These are phyloP conservation scores for Orbilia quercus DNA, from an alignment of 2,329 filamentous ascomycete genomes.

Conservation along the genomic window DNA sequence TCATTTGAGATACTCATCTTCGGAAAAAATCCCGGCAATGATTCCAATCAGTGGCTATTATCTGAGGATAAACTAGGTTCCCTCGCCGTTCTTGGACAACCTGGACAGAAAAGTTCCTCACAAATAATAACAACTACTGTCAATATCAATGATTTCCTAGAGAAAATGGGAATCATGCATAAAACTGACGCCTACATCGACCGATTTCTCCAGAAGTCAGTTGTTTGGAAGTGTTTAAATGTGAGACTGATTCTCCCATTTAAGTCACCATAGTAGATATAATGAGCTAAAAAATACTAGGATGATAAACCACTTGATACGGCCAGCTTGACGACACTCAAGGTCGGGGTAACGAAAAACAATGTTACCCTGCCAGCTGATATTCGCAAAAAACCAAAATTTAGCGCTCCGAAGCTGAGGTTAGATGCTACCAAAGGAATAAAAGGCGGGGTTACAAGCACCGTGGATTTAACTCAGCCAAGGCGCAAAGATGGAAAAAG, in stretches of 20 bases:
- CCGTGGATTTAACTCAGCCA: conserved; percentile 6
- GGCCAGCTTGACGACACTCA: conserved; percentile 9
- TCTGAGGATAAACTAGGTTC: conserved; percentile 4
- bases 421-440: conserved; percentile 1
- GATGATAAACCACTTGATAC: conserved; percentile 8
- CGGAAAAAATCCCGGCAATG: neutral
- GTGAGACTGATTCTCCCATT: conserved; percentile 17
- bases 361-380: conserved; percentile 16
- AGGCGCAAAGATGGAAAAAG: neutral
- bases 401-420: conserved; percentile 17
- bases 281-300: conserved; percentile 7
- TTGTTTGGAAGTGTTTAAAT: conserved; percentile 20
- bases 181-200: conserved; percentile 15
- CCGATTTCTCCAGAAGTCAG: conserved; percentile 11
- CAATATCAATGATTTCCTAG: conserved; percentile 1
- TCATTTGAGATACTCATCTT: conserved; percentile 32
- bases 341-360: conserved; percentile 32
- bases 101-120: neutral
- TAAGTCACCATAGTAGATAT: too few species aligned
- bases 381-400: conserved; percentile 18
- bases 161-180: conserved; percentile 2
- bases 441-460: conserved; percentile 9
- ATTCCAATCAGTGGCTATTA: conserved; percentile 9
- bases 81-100: conserved; percentile 21
- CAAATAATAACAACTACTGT: conserved; percentile 11